Evolutionary conservation across 495 filamentous ascomycete genomes (phyloP), one percentile per base, ranked within the genome.

Genomic region (Pyrenula massariospora): DNA sequence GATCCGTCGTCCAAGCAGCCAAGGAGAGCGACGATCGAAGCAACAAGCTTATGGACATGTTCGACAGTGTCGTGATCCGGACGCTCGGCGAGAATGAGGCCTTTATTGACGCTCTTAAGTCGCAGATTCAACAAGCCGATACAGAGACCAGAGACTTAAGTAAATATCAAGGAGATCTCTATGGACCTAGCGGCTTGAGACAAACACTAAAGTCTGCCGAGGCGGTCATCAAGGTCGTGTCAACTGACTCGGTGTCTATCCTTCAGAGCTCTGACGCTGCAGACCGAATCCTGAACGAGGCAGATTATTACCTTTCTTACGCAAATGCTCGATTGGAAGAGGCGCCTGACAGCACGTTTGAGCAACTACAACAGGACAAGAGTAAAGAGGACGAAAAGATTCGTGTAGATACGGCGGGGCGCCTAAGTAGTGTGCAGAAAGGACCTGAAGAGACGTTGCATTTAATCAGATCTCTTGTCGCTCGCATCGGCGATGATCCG

Each of bases 261-360:
- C 65, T 80, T 22, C 73, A 69, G 51, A 73, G 65, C 54, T 78
- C 77, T 20, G 72, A 73, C 42, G 60, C 70, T 8, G 77, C 73
- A 11, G 77, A 79, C 53, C 69, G 72, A 58, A 63, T 68, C 3
- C 70, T 80, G 53, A 79, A 79, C 60, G 68, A 76, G 50, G 77
- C 76, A 11, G 77, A 80, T 58, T 80, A 80, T 59, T 67, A 71
- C 52, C 67, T 80, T 24, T 78, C 77, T 24, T 74, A 77, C 24
- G 77, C 77, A 25, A 75, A 78, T 57, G 77, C 76, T 10, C 72
- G 68, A 23, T 73, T 76, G 60, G 65, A 74, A 24, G 68, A 71
- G 31, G 65, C 75, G 3, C 75, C 78, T 1, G 48, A 63, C 22
- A 68, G 73, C 12, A 69, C 75, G 15, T 73, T 78, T 56, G 62